Percentiles rank a stretch among this genome's conserved stretches.
Conservation (phyloP, 257 asterid genomes). For the Striga asiatica region DNA sequence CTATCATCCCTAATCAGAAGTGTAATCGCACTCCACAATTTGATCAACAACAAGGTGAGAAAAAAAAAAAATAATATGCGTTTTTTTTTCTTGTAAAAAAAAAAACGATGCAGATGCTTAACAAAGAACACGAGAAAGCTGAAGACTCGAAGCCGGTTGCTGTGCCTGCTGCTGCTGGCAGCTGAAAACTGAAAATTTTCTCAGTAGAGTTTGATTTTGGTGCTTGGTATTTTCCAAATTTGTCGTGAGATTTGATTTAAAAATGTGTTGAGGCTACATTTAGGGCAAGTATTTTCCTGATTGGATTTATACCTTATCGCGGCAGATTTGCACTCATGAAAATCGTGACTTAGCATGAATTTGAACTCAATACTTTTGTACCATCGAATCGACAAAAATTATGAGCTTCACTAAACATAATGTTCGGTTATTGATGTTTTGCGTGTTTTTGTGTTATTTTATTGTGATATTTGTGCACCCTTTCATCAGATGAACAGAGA, state of each 20-base stretch:
- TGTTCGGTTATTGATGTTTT: too few relatives aligned
- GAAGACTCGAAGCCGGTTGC: constrained; percentile 65
- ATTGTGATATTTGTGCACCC: too few relatives aligned
- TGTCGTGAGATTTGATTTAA: too few relatives aligned
- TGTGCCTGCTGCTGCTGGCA: constrained; percentile 24
- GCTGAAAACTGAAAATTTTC: constrained; percentile 9
- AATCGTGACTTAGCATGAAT: background rate
- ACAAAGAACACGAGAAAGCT: constrained; percentile 81
- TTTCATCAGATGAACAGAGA: too few relatives aligned
- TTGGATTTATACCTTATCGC: too few relatives aligned
- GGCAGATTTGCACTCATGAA: background rate
- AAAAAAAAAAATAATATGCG: background rate
- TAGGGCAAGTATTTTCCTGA: too few relatives aligned
- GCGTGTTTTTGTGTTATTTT: too few relatives aligned
- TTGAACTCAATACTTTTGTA: background rate
- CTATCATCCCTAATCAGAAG: constrained; percentile 91
- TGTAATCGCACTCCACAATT: constrained; percentile 86
- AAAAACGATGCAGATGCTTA: constrained; percentile 52
- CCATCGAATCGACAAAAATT: too few relatives aligned
- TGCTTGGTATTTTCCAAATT: background rate
- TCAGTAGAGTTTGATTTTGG: too few relatives aligned
- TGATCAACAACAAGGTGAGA: constrained; percentile 84
- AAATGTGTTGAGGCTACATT: too few relatives aligned
- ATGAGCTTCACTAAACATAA: too few relatives aligned
- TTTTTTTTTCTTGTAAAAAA: background rate